A percentile compares a stretch with the other conserved stretches of the same genome.
Evolutionary conservation across 176 grass and related monocot species (phyloP).

Genomic region (Bolboschoenus planiculmis): DNA sequence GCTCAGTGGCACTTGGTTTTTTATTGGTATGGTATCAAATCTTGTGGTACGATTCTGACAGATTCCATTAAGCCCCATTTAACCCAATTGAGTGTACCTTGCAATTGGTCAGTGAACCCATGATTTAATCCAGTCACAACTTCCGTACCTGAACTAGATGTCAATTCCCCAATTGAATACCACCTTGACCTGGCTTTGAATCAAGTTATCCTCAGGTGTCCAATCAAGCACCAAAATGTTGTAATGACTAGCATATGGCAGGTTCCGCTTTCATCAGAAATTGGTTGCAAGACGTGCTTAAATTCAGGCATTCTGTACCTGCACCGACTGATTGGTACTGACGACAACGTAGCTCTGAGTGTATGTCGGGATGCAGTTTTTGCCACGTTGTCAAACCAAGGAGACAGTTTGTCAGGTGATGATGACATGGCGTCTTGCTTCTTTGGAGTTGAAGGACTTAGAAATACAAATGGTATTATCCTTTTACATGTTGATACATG

Average conservation of each 20-base stretch:
- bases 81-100: not conserved
- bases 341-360: constrained; percentile 79
- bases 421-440: constrained; percentile 69
- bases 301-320: constrained; percentile 89
- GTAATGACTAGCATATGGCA: constrained; percentile 2
- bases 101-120: not conserved
- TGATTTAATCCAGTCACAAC: not conserved
- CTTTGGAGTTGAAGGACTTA: constrained; percentile 86
- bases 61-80: not conserved
- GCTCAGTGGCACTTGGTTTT: not conserved
- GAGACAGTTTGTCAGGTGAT: constrained; percentile 44
- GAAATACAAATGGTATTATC: constrained; percentile 8
- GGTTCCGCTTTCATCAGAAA: constrained; percentile 62
- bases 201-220: not conserved
- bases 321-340: constrained; percentile 54
- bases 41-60: not conserved
- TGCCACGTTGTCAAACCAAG: constrained; percentile 70
- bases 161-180: not conserved
- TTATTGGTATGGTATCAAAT: not conserved
- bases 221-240: not conserved
- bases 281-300: constrained; percentile 91
- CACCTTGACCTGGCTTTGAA: not conserved
- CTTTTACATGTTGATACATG: constrained; percentile 44
- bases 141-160: not conserved
- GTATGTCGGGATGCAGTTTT: constrained; percentile 84